Evolutionary conservation across 2,329 filamentous ascomycete genomes (phyloP), one percentile per base, ranked within the genome.

Genomic region (Aspergillus fructus): DNA sequence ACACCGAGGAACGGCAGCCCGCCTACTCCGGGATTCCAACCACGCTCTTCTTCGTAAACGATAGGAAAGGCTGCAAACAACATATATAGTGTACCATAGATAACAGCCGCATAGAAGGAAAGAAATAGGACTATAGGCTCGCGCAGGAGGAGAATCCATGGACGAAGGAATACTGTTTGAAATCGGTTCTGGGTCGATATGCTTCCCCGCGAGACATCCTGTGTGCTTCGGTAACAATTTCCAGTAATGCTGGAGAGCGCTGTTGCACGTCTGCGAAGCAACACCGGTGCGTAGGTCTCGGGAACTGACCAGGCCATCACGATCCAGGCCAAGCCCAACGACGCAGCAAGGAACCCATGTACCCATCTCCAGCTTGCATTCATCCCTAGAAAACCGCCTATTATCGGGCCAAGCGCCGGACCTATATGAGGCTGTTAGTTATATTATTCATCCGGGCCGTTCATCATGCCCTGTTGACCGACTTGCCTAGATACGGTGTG

Each of bases 21-120:
- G 9, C 27, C 41, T 6, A 47, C 13, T 5, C 48, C 54, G 6
- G 11, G 8, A n/a, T 23, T 41, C 54, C 54, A 56, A 2, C 33
- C 41, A 8, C 54, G 48, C 2, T 45, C 11, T 7, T 39, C 17
- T 4, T 51, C 9, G 23, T 24, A 56, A 5, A 46, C 41, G 9
- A 55, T 49, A 4, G 48, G 48, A n/a, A 39, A 17, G 12, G 33
- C 41, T 9, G 27, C 40, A n/a, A 52, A 34, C 11, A 30, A 68
- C 68, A 83, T 79, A 59, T 82, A 83, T 17, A 83, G 72, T 4
- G 79, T 77, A 9, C 80, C 78, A 58, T 83, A 83, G 4, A 79
- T 73, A 51, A 83, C 76, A 1, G 81, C 77, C 59, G 82, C 75
- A 62, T 83, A 83, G n/a, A 74, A 62, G n/a, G 78, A 79, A 5